Conservation (phyloP, 352 stramenopile species). For the Lagenidium sp. region DNA sequence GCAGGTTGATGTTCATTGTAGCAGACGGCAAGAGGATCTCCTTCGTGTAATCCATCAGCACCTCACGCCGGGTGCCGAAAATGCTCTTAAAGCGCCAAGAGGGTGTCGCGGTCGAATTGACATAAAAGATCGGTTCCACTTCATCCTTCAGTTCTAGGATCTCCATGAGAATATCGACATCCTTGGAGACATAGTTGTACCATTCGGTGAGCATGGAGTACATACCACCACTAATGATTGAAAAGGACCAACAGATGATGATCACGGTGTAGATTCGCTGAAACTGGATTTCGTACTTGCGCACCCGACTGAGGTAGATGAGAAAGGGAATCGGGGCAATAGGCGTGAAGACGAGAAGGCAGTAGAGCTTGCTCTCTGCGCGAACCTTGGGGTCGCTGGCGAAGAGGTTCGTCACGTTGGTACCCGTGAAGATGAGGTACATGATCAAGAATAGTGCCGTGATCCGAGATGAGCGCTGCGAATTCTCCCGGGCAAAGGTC, state of each 20-base stretch:
- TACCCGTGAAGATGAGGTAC: conserved; percentile 66
- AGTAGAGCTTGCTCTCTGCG: conserved; percentile 44
- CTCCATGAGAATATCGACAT: conserved; percentile 56
- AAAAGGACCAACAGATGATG: conserved; percentile 61
- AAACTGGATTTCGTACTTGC: conserved; percentile 62
- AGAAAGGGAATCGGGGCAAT: conserved; percentile 60
- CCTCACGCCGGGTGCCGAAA: conserved; percentile 36
- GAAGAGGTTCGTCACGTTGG: conserved; percentile 61
- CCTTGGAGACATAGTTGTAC: conserved; percentile 64
- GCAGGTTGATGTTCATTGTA: conserved; percentile 77
- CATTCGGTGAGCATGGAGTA: conserved; percentile 81
- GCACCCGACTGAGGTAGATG: conserved; percentile 49
- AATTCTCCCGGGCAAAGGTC: conserved; percentile 75
- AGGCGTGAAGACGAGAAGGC: conserved; percentile 52
- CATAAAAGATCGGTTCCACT: conserved; percentile 31
- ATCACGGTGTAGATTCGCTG: conserved; percentile 66
- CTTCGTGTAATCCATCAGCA: conserved; percentile 54
- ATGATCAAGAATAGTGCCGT: conserved; percentile 54
- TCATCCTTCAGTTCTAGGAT: conserved; percentile 30
- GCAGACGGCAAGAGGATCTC: conserved; percentile 51
- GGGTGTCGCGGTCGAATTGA: conserved; percentile 38
- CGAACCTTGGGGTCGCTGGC: conserved; percentile 45
- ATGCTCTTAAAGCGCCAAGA: conserved; percentile 56
- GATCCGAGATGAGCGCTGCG: conserved; percentile 49
- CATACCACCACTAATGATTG: conserved; percentile 64